Conservation (phyloP, 345 rosid species). For the Cardamine occulta region DNA sequence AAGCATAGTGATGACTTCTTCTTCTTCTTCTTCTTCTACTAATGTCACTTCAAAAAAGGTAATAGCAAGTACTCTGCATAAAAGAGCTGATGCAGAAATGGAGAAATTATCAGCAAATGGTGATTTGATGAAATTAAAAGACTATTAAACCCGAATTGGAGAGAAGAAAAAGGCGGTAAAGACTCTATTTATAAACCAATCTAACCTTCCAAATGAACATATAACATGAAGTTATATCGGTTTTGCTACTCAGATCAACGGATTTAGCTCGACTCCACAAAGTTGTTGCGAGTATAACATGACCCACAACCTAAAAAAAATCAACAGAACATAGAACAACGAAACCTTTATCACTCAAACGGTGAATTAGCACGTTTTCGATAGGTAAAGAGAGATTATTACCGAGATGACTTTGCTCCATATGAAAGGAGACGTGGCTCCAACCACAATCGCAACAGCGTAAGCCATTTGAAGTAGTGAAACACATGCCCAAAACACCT, state of each 20-base stretch:
- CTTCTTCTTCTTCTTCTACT: constrained; percentile 19
- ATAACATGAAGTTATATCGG: constrained; percentile 82
- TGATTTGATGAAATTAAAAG: background rate
- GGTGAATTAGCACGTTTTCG: background rate
- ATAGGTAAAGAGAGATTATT: constrained; percentile 34
- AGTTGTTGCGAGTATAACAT: constrained; percentile 58
- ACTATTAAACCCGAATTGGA: background rate
- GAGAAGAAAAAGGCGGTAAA: background rate
- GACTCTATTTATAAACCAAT: constrained; percentile 10
- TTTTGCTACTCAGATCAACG: constrained; percentile 72
- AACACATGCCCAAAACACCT: constrained; percentile 95
- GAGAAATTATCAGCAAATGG: constrained; percentile 23
- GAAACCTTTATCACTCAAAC: background rate
- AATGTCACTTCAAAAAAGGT: constrained; percentile 68
- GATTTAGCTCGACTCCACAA: constrained; percentile 82
- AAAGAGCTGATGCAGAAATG: constrained; percentile 64
- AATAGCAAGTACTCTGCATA: constrained; percentile 90
- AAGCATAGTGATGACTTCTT: constrained; percentile 18
- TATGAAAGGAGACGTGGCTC: constrained; percentile 66
- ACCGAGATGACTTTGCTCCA: constrained; percentile 92
- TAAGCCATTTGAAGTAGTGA: constrained; percentile 86
- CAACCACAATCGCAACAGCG: constrained; percentile 70
- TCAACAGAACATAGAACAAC: background rate
- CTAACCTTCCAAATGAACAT: constrained; percentile 98
- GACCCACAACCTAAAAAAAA: constrained; percentile 67